Evolutionary conservation across 2,329 filamentous ascomycete species (phyloP).

Genomic region (Capronia epimyces): DNA sequence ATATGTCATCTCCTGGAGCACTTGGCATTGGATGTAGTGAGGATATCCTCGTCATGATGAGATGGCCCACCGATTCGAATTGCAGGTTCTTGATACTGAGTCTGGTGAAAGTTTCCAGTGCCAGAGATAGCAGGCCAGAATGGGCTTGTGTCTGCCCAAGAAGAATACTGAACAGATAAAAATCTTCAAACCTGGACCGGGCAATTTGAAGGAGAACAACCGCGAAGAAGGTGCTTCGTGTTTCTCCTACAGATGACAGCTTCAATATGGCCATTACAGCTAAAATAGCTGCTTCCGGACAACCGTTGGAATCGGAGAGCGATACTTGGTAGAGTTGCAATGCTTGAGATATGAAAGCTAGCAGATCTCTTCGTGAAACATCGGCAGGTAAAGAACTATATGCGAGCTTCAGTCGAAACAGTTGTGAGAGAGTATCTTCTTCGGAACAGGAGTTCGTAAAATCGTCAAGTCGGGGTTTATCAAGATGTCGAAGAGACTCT

Average conservation of each 20-base stretch:
- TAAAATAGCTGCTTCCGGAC: constrained; percentile 23
- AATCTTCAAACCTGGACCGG: constrained; percentile 40
- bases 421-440: constrained; percentile 14
- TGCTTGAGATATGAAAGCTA: constrained; percentile 15
- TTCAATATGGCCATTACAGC: constrained; percentile 22
- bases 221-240: constrained; percentile 12
- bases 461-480: constrained; percentile 11
- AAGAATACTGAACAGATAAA: constrained; percentile 43
- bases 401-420: constrained; percentile 22
- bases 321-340: constrained; percentile 15
- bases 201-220: constrained; percentile 20
- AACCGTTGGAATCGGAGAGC: constrained; percentile 4
- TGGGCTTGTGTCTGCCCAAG: constrained; percentile 42
- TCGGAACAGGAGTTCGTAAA: constrained; percentile 33
- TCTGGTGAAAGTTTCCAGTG: constrained; percentile 42
- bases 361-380: constrained; percentile 4
- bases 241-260: constrained; percentile 1
- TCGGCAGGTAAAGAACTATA: constrained; percentile 12
- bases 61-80: constrained; percentile 45
- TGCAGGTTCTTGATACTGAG: constrained; percentile 47
- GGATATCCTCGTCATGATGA: constrained; percentile 44
- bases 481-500: constrained; percentile 20
- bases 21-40: constrained; percentile 43
- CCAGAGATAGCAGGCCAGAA: constrained; percentile 42
- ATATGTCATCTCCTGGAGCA: constrained; percentile 34